phyloP scores from a whole-genome alignment of 805 yeast species.

The Zygotorulaspora chibaensis region DNA sequence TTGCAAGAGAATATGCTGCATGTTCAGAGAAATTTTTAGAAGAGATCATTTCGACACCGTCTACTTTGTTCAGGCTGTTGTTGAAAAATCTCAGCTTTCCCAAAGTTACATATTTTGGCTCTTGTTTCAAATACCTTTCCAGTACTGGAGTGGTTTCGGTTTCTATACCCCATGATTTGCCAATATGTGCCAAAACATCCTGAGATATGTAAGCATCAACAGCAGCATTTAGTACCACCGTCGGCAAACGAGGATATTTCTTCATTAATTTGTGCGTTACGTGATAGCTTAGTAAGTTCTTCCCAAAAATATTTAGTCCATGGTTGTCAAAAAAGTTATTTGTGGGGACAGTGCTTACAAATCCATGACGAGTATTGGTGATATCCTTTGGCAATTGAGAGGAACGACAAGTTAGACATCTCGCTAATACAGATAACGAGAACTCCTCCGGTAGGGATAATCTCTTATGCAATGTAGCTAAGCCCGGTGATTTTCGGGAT shows the following conservation, averaged over 20 bases:
- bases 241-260: slow-evolving; percentile 87
- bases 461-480: slow-evolving; percentile 76
- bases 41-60: slow-evolving; percentile 49
- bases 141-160: slow-evolving; percentile 60
- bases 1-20: slow-evolving; percentile 57
- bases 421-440: slow-evolving; percentile 65
- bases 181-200: slow-evolving; percentile 60
- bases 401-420: slow-evolving; percentile 64
- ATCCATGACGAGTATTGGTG: slow-evolving; percentile 16
- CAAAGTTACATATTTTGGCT: slow-evolving; percentile 58
- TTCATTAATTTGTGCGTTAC: slow-evolving; percentile 68
- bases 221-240: slow-evolving; percentile 68
- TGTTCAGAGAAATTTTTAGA: slow-evolving; percentile 35
- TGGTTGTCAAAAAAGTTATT: slow-evolving; percentile 61
- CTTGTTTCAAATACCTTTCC: slow-evolving; percentile 63
- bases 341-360: slow-evolving; percentile 32
- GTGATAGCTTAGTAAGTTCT: slow-evolving; percentile 67
- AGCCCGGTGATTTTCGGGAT: slow-evolving; percentile 60
- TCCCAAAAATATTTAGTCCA: slow-evolving; percentile 80
- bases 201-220: slow-evolving; percentile 72
- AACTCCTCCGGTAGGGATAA: slow-evolving; percentile 56
- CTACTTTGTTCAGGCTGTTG: slow-evolving; percentile 33
- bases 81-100: slow-evolving; percentile 61
- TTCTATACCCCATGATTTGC: slow-evolving; percentile 85
- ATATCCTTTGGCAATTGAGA: slow-evolving; percentile 27